Percentiles rank a stretch among this genome's conserved stretches.
Evolutionary conservation across 495 filamentous ascomycete species (phyloP).

Genomic region (Trichoderma gamsii): DNA sequence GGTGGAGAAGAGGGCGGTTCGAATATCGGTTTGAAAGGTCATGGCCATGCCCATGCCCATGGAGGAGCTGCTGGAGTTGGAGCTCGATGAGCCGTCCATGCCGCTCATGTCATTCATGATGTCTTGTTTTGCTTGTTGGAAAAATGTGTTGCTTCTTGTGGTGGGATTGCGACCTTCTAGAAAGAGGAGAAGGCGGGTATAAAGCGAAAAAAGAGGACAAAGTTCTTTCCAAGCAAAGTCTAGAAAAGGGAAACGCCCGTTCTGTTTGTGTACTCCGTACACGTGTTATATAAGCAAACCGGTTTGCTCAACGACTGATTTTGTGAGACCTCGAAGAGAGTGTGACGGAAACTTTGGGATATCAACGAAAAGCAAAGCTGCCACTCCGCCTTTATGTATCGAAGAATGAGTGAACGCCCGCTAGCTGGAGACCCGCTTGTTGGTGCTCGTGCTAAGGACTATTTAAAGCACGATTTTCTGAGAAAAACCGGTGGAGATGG

Average conservation of each 20-base stretch:
- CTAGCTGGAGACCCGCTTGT: constrained; percentile 3
- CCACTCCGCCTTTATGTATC: constrained; percentile 5
- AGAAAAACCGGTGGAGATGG: neutral
- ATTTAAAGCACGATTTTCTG: neutral
- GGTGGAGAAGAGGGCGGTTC: constrained; percentile 66
- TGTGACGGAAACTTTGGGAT: neutral
- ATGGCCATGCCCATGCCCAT: constrained; percentile 35
- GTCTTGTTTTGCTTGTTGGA: neutral
- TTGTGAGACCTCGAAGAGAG: neutral
- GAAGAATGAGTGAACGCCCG: neutral
- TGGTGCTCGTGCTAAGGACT: neutral
- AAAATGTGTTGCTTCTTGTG: neutral
- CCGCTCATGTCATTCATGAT: constrained; percentile 18
- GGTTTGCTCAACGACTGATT: too few relatives aligned
- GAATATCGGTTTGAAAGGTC: constrained; percentile 59
- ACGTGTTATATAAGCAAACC: too few relatives aligned
- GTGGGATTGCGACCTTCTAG: neutral
- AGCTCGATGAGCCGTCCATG: constrained; percentile 19
- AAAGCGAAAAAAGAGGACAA: too few relatives aligned
- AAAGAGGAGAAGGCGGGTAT: neutral
- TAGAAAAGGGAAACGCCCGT: too few relatives aligned
- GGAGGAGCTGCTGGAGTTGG: neutral
- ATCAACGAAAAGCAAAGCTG: neutral
- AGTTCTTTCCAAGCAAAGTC: too few relatives aligned
- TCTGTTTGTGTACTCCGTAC: too few relatives aligned